Evolutionary conservation across 2,329 filamentous ascomycete species (phyloP).

Genomic region (Ilyonectria destructans): DNA sequence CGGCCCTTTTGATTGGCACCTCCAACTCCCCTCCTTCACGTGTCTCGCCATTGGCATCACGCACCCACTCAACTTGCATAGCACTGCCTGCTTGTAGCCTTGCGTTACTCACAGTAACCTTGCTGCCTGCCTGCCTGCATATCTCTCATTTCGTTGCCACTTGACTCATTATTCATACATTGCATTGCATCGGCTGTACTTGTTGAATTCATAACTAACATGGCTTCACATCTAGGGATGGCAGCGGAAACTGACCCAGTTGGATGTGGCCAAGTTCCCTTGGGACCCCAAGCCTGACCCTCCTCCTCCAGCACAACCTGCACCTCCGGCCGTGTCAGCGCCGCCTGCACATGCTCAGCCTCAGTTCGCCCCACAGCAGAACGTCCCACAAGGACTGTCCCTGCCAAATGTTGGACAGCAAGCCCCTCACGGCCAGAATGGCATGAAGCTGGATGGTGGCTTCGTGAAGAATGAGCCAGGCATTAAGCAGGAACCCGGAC

Average conservation of each 20-base stretch:
- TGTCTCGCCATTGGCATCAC: conserved; percentile 24
- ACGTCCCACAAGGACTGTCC: conserved; percentile 47
- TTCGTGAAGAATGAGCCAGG: conserved; percentile 66
- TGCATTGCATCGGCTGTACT: conserved; percentile 16
- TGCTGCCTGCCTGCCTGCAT: background rate
- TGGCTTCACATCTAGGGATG: conserved; percentile 76
- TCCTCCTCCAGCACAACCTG: conserved; percentile 55
- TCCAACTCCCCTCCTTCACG: conserved; percentile 30
- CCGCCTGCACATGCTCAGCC: conserved; percentile 51
- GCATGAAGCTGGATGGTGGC: conserved; percentile 61
- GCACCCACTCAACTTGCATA: conserved; percentile 23
- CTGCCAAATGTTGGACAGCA: conserved; percentile 52
- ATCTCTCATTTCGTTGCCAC: background rate
- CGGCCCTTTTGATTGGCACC: conserved; percentile 43
- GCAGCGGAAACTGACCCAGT: conserved; percentile 90
- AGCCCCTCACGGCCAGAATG: conserved; percentile 51
- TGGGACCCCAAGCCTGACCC: conserved; percentile 92
- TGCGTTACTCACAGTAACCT: background rate
- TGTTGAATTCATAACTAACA: conserved; percentile 41
- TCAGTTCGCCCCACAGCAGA: conserved; percentile 51
- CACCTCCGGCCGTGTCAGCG: conserved; percentile 45
- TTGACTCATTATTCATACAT: background rate
- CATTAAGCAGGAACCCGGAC: conserved; percentile 62
- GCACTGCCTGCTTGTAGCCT: conserved; percentile 20
- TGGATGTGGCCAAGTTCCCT: conserved; percentile 90